Conservation (phyloP, 2,329 filamentous ascomycete species). For the Arthrobotrys entomopaga region DNA sequence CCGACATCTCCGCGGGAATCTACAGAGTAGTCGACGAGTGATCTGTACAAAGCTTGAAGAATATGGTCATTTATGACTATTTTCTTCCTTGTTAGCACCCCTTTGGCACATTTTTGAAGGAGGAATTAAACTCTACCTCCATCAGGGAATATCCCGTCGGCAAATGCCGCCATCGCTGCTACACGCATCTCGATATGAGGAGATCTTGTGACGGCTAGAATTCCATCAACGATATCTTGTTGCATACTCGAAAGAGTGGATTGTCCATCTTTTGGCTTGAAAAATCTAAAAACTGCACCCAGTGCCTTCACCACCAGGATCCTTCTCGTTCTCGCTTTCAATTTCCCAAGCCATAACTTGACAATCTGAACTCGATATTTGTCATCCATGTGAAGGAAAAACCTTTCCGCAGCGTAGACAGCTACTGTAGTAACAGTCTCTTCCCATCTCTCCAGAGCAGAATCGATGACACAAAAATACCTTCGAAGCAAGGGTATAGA, state of each 20-base stretch:
- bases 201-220: conserved; percentile 49
- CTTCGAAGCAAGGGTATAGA: conserved; percentile 30
- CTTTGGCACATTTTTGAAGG: neutral
- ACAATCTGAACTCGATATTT: conserved; percentile 46
- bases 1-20: conserved; percentile 90
- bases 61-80: conserved; percentile 46
- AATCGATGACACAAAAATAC: conserved; percentile 56
- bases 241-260: conserved; percentile 33
- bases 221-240: conserved; percentile 54
- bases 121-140: conserved; percentile 20
- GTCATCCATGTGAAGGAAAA: conserved; percentile 50
- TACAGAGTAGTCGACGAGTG: conserved; percentile 88
- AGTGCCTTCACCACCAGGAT: conserved; percentile 56
- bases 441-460: conserved; percentile 57
- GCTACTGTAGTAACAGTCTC: conserved; percentile 53
- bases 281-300: conserved; percentile 56
- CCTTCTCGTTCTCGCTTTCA: conserved; percentile 43
- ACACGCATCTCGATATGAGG: conserved; percentile 58
- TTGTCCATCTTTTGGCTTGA: conserved; percentile 42
- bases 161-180: conserved; percentile 57
- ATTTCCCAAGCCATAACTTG: conserved; percentile 52
- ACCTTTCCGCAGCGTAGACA: conserved; percentile 43
- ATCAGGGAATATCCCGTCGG: conserved; percentile 47
- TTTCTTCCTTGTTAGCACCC: conserved; percentile 3
- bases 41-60: conserved; percentile 58